Conservation (phyloP, 2,329 filamentous ascomycete genomes). For the Emmonsiellopsis sp. region DNA sequence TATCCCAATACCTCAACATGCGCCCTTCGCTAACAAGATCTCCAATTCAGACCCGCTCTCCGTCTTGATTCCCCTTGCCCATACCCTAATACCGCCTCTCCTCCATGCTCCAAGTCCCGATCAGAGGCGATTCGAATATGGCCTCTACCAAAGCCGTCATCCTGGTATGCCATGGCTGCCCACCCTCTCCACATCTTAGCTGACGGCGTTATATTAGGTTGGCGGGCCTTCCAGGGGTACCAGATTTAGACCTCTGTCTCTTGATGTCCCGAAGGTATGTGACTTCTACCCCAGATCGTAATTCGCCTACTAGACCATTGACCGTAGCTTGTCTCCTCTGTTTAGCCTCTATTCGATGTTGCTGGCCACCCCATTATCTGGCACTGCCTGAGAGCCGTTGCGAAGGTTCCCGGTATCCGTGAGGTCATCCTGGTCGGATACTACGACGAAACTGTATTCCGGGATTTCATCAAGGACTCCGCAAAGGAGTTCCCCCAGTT, state of each 20-base stretch:
- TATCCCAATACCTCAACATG: no score
- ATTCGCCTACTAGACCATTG: conserved; percentile 7
- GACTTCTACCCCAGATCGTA: conserved; percentile 7
- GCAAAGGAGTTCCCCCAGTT: conserved; percentile 76
- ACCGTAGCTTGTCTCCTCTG: background rate
- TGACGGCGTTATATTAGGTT: conserved; percentile 52
- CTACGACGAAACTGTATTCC: conserved; percentile 95
- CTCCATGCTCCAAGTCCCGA: conserved; percentile 38
- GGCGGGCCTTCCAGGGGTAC: conserved; percentile 93
- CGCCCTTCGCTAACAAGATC: no score
- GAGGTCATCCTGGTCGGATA: conserved; percentile 98
- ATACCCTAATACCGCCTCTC: background rate
- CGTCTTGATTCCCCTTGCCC: conserved; percentile 7
- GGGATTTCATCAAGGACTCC: conserved; percentile 94
- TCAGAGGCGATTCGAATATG: conserved; percentile 29
- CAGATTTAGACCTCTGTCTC: conserved; percentile 84
- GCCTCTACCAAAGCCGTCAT: conserved; percentile 87
- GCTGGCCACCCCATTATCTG: conserved; percentile 97
- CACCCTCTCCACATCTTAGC: conserved; percentile 7
- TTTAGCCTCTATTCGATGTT: conserved; percentile 89
- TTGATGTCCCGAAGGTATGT: conserved; percentile 86
- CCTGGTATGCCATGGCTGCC: conserved; percentile 50
- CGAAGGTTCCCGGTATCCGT: conserved; percentile 82
- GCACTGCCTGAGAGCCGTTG: conserved; percentile 88
- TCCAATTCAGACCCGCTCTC: background rate